These are phyloP conservation scores for Aspergillus tanneri DNA, from an alignment of 2,329 filamentous ascomycete genomes.

Conservation along the genomic window DNA sequence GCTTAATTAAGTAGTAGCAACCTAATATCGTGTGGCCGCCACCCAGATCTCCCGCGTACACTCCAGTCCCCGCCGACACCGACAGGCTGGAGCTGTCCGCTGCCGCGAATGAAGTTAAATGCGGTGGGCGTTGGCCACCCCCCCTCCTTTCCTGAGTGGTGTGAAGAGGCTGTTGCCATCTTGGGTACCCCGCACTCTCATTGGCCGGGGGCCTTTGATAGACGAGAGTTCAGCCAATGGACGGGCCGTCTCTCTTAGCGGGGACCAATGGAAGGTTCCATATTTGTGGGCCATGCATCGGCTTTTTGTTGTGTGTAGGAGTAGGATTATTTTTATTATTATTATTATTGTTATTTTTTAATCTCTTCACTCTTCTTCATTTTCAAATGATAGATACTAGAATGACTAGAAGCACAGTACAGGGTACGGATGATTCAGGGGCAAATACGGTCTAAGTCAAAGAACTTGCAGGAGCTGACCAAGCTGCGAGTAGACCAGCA, in stretches of 20 bases:
- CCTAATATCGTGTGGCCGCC: constrained; percentile 9
- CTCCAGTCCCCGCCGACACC: constrained; percentile 11
- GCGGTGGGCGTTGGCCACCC: constrained; percentile 5
- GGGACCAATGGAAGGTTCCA: neutral
- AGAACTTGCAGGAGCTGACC: too few species aligned
- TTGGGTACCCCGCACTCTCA: neutral
- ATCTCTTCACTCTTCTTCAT: too few species aligned
- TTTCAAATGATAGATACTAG: too few species aligned
- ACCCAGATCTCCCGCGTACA: constrained; percentile 12
- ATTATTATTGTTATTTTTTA: too few species aligned
- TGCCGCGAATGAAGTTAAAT: neutral
- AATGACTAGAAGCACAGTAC: too few species aligned
- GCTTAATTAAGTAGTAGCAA: too few species aligned
- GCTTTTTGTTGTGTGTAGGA: neutral
- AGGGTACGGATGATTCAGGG: too few species aligned
- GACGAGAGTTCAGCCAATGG: neutral
- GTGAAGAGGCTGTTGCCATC: constrained; percentile 7
- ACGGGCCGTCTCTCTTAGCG: neutral
- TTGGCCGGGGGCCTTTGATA: neutral
- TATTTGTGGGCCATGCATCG: neutral
- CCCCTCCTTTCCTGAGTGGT: neutral
- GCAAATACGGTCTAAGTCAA: neutral
- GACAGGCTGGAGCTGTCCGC: constrained; percentile 17
- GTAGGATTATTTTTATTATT: neutral
- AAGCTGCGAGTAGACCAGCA: constrained; percentile 13